A percentile compares a stretch with the other conserved stretches of the same genome.
Conservation (phyloP, 1,284 basidiomycete species). For the Cryptococcus deneoformans region DNA sequence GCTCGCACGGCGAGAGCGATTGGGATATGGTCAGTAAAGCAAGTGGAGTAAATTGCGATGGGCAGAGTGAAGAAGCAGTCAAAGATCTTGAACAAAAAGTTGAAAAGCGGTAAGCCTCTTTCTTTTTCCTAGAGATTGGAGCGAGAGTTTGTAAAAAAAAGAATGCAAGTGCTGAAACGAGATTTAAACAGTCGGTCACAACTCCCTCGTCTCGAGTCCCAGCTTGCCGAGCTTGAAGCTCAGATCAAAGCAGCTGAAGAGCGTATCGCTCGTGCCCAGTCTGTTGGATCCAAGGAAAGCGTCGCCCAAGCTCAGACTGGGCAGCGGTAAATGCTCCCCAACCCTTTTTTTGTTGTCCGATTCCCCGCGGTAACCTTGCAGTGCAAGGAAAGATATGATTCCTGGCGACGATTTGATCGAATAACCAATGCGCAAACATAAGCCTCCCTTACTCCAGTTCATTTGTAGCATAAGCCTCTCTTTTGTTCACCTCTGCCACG, state of each 20-base stretch:
- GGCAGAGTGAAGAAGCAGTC: conserved; percentile 24
- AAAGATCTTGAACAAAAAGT: conserved; percentile 42
- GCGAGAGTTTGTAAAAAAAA: not conserved
- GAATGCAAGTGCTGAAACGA: not conserved
- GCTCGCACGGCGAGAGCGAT: conserved; percentile 8
- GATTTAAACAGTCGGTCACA: conserved; percentile 27
- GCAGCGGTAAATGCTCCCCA: not conserved
- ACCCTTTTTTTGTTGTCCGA: not conserved
- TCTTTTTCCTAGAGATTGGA: too few relatives aligned
- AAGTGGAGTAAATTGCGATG: conserved; percentile 9
- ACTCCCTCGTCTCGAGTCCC: conserved; percentile 38
- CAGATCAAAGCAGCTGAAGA: not conserved
- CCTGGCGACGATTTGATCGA: not conserved
- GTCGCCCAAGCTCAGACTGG: not conserved
- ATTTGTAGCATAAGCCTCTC: too few relatives aligned
- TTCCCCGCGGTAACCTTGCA: too few relatives aligned
- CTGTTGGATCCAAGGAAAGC: not conserved
- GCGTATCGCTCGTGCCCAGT: not conserved
- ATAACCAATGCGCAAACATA: not conserved
- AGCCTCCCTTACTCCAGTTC: too few relatives aligned
- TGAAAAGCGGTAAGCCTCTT: conserved; percentile 35
- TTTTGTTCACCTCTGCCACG: not conserved
- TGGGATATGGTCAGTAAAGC: conserved; percentile 33
- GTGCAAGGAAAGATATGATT: not conserved
- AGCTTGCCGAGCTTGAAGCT: conserved; percentile 43